These are phyloP conservation scores for Coprinopsis strossmayeri DNA, from an alignment of 768 basidiomycete genomes.

Conservation along the genomic window DNA sequence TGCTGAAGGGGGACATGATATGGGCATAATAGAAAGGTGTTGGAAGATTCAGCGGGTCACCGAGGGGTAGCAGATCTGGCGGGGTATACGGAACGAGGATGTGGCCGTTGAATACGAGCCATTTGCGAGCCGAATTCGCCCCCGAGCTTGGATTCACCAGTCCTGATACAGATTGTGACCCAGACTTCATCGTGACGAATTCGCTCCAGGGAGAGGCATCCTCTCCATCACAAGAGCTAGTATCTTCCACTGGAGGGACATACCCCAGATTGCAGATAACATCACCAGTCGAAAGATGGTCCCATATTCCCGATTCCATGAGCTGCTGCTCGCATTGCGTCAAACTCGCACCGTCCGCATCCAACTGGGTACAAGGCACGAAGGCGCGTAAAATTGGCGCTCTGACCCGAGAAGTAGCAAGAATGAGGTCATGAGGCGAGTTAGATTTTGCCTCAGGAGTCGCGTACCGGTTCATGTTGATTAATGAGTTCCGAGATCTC, in stretches of 20 bases:
- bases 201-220: slow-evolving; percentile 5
- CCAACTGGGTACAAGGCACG: slow-evolving; percentile 58
- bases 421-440: slow-evolving; percentile 56
- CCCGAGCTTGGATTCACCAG: neutral
- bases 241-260: slow-evolving; percentile 40
- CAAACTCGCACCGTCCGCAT: slow-evolving; percentile 36
- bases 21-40: slow-evolving; percentile 76
- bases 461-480: neutral
- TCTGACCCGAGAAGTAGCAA: slow-evolving; percentile 54
- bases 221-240: slow-evolving; percentile 18
- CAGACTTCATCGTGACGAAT: slow-evolving; percentile 8
- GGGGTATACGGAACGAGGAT: slow-evolving; percentile 56
- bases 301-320: slow-evolving; percentile 61
- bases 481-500: slow-evolving; percentile 7
- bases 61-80: slow-evolving; percentile 46
- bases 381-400: slow-evolving; percentile 74
- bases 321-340: slow-evolving; percentile 64
- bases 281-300: slow-evolving; percentile 71
- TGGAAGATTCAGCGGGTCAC: slow-evolving; percentile 55
- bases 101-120: slow-evolving; percentile 72
- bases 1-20: slow-evolving; percentile 39
- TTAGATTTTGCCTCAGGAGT: slow-evolving; percentile 10
- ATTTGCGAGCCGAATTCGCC: slow-evolving; percentile 28
- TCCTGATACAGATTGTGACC: slow-evolving; percentile 1
- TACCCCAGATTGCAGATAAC: slow-evolving; percentile 78